Evolutionary conservation across 2,329 filamentous ascomycete genomes (phyloP), one percentile per base, ranked within the genome.

Genomic region (Penicillium sp.): DNA sequence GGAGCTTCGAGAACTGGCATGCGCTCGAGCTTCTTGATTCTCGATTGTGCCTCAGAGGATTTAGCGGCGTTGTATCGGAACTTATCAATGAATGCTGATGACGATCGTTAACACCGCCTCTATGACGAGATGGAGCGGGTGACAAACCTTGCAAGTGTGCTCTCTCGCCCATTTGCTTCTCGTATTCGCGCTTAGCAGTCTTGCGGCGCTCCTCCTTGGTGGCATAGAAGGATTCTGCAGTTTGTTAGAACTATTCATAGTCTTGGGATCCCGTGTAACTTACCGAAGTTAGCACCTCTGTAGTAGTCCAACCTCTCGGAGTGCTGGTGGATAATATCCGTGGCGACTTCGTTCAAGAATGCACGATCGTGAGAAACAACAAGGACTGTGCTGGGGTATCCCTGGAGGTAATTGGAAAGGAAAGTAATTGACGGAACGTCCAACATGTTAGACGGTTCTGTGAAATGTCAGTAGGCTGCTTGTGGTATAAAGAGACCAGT

Each of bases 341-440:
- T 97, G n/a, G 94, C 94, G 31, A 99, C 89, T 78, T 99, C 94
- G 80, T 99, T 97, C 68, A 99, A 83, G 84, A 99, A 99, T 1
- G 94, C 92, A 83, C 94, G 87, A 85, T 99, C 94, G 89, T 99
- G 94, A 75, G 91, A 96, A 63, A 99, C 94, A 53, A 99, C 93
- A 15, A 99, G 82, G 29, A 99, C 87, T 2, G 94, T 97, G 76
- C 91, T 96, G 39, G 93, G 93, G 72, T 99, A 99, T 48, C 81
- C 82, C 75, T 97, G 92, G 9, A 99, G 88, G 72, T 99, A 99
- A 70, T 92, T 93, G 47, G 93, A 90, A 73, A 99, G 84, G 85
- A 97, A 99, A 55, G 94, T 95, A 72, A 99, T 97, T 25, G 94
- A 97, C n/a, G 94, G 94, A 57, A 99, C 94, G 78, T 97, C 94